Evolutionary conservation across 2,329 filamentous ascomycete genomes (phyloP), one percentile per base, ranked within the genome.

Genomic region (Onygenales sp.): DNA sequence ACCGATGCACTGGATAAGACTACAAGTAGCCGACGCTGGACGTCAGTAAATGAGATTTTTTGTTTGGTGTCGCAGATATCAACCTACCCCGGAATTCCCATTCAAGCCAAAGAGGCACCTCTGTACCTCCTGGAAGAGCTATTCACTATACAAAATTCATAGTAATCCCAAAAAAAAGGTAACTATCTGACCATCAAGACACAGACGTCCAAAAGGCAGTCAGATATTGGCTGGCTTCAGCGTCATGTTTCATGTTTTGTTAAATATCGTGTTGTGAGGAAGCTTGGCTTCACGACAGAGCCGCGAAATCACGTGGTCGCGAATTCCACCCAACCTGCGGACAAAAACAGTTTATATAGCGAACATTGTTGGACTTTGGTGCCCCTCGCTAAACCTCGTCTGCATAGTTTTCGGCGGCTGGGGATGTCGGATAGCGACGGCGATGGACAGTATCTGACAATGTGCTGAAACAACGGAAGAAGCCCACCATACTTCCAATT

Each of bases 1-100:
- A 42, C 91, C 91, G 61, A 98, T 87, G 69, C 95, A 89, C 64
- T 86, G 86, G 72, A 95, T 93, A 52, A 98, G 88, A 13, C 92
- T 95, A 59, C 31, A 49, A 33, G 10, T 42, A 38, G 49, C 46
- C n/a, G 10, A 50, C 14, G 52, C 21, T 38, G 64, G 43, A 65
- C 10, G n/a, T 42, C 6, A 36, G 39, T 10, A 43, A 36, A 33
- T n/a, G 33, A 14, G 8, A 45, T 47, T 31, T 13, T 17, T 47
- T 14, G 13, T 11, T 51, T 11, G 13, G 44, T 10, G 27, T 21
- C 9, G 8, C 13, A 7, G 17, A 36, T 50, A 38, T 38, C 2
- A 7, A 64, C 69, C 61, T 67, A 74, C 72, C 72, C 72, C 43
- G 72, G 72, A 50, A 75, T 75, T 49, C 72, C 72, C 72, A 75